Percentiles rank a stretch among this genome's conserved stretches.
phyloP scores from a whole-genome alignment of 148 eudicot species.

The Rhododendron williamsianum region DNA sequence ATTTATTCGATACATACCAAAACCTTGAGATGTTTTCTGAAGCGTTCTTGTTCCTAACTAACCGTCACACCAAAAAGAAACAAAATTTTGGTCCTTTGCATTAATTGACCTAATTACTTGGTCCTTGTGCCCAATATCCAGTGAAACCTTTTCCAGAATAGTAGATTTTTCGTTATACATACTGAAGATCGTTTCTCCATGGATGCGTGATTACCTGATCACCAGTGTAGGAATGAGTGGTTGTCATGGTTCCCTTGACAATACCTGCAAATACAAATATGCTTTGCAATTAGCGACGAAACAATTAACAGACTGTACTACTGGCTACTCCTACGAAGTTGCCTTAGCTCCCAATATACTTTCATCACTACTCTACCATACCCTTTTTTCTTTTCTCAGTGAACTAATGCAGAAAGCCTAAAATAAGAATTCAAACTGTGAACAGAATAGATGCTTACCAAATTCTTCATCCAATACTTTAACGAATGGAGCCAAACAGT shows the following conservation, averaged over 20 bases:
- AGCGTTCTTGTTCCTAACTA: neutral
- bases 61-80: neutral
- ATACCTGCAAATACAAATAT: conserved; percentile 50
- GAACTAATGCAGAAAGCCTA: neutral
- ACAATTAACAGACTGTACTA: neutral
- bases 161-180: neutral
- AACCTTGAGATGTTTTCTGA: neutral
- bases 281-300: neutral
- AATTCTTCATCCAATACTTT: conserved; percentile 90
- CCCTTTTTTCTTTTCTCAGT: neutral
- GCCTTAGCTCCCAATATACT: neutral
- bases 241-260: conserved; percentile 99
- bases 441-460: conserved; percentile 31
- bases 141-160: neutral
- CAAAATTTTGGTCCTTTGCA: neutral
- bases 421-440: neutral
- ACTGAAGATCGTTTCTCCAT: neutral
- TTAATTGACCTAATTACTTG: neutral
- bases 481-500: conserved; percentile 96
- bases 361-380: neutral
- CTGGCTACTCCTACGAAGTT: neutral
- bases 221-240: conserved; percentile 99
- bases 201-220: conserved; percentile 61
- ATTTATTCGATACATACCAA: neutral
- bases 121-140: neutral